A percentile compares a stretch with the other conserved stretches of the same genome.
Conservation (phyloP, 345 rosid species). For the Bretschneidera sinensis region DNA sequence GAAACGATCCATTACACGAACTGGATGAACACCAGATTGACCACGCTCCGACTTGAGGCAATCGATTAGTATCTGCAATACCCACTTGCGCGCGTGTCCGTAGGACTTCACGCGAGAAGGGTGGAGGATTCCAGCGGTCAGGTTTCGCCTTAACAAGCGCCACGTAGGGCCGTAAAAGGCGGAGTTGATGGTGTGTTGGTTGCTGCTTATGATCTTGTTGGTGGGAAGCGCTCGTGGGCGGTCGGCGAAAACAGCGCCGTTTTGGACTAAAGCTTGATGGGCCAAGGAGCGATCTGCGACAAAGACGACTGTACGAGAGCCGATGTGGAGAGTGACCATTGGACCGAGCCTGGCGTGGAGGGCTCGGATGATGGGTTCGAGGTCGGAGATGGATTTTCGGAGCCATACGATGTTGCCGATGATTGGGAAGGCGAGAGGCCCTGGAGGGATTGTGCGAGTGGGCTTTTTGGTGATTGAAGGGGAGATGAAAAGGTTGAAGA, state of each 20-base stretch:
- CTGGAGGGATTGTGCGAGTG: conserved; percentile 13
- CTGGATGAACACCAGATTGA: conserved; percentile 1
- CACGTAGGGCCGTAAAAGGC: conserved; percentile 13
- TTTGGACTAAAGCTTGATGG: conserved; percentile 6
- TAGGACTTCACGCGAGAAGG: conserved; percentile 2
- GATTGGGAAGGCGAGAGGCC: background rate
- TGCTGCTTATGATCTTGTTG: background rate
- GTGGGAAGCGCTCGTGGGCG: no score
- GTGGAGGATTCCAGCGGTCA: conserved; percentile 14
- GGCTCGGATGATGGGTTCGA: background rate
- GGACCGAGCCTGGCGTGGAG: conserved; percentile 13
- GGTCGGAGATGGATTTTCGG: background rate
- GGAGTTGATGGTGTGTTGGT: conserved; percentile 12
- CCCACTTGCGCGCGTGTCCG: conserved; percentile 9
- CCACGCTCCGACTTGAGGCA: conserved; percentile 14
- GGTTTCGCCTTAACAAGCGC: conserved; percentile 15
- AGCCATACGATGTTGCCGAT: conserved; percentile 12
- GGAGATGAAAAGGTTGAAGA: background rate
- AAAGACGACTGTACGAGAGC: conserved; percentile 2
- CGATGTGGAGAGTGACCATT: conserved; percentile 10
- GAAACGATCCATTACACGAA: conserved; percentile 15
- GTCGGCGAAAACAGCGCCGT: conserved; percentile 9
- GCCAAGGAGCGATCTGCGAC: conserved; percentile 7
- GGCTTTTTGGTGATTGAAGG: no score
- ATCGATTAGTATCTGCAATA: no score